phyloP scores from a whole-genome alignment of 495 filamentous ascomycete genomes.

The Penicillium pancosmium region DNA sequence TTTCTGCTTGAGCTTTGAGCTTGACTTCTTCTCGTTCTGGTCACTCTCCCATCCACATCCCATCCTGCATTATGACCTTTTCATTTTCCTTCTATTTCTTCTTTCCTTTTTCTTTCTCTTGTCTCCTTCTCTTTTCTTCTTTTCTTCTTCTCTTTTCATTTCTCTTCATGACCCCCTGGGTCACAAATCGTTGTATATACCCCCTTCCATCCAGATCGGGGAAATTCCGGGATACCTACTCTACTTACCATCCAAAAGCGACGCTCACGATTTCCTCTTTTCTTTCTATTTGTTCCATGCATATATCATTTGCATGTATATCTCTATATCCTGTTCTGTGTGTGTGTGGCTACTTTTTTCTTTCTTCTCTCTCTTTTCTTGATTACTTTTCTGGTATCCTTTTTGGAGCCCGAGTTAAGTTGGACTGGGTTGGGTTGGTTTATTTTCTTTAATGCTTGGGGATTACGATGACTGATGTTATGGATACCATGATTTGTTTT shows the following conservation, averaged over 20 bases:
- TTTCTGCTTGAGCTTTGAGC: background rate
- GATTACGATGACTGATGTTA: conserved; percentile 25
- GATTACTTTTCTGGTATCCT: conserved; percentile 1
- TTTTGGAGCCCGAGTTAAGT: background rate
- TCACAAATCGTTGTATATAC: background rate
- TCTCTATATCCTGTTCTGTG: no score
- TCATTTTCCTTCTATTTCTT: conserved; percentile 5
- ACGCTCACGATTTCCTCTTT: background rate
- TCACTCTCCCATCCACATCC: conserved; percentile 5
- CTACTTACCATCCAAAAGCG: background rate
- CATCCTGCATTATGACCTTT: conserved; percentile 1
- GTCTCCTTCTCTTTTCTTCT: conserved; percentile 4
- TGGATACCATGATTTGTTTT: conserved; percentile 33
- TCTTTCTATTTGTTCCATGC: background rate
- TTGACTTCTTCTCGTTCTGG: background rate
- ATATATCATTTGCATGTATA: background rate
- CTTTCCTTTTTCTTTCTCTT: conserved; percentile 14
- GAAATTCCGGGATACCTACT: no score
- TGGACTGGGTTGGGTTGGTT: background rate
- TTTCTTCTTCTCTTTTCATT: background rate
- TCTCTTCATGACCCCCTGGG: background rate
- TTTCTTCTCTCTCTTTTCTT: background rate
- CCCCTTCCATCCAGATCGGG: background rate
- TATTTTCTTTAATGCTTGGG: conserved; percentile 7
- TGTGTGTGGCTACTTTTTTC: background rate